Conservation (phyloP, 2,329 filamentous ascomycete genomes). For the Alternaria sp. region DNA sequence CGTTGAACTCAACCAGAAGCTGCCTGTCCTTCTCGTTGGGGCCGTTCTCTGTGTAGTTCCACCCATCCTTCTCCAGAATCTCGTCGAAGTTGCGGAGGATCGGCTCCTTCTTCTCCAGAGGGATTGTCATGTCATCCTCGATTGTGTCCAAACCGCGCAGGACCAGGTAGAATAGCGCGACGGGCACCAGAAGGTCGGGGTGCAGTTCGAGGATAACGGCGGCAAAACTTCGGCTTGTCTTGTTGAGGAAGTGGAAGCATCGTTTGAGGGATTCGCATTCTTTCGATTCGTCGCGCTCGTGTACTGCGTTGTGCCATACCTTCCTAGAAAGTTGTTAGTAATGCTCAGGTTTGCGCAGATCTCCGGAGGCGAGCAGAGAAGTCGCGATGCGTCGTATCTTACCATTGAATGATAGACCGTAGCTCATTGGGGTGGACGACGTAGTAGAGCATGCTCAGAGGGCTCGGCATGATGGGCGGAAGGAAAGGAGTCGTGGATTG, state of each 20-base stretch:
- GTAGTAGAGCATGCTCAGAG: conserved; percentile 69
- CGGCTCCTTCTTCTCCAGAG: conserved; percentile 81
- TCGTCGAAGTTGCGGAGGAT: conserved; percentile 82
- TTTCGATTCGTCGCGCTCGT: conserved; percentile 77
- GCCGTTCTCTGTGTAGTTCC: conserved; percentile 86
- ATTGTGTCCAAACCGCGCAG: conserved; percentile 96
- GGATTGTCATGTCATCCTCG: conserved; percentile 96
- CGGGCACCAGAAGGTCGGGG: conserved; percentile 87
- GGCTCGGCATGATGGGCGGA: conserved; percentile 43
- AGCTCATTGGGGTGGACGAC: conserved; percentile 77
- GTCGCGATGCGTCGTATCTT: conserved; percentile 34
- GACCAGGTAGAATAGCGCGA: conserved; percentile 90
- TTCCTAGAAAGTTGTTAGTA: conserved; percentile 67
- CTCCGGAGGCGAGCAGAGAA: background rate
- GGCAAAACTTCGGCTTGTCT: conserved; percentile 92
- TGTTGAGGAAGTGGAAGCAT: conserved; percentile 85
- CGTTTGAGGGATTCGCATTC: conserved; percentile 75
- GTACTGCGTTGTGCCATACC: conserved; percentile 93
- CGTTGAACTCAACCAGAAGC: conserved; percentile 89
- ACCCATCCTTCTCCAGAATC: conserved; percentile 80
- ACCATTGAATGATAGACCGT: conserved; percentile 89
- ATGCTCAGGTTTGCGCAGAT: background rate
- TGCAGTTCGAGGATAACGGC: conserved; percentile 95
- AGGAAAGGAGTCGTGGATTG: conserved; percentile 18
- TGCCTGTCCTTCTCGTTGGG: conserved; percentile 94